phyloP scores from a whole-genome alignment of 805 yeast species.

The Zygosaccharomyces pseudorouxii region DNA sequence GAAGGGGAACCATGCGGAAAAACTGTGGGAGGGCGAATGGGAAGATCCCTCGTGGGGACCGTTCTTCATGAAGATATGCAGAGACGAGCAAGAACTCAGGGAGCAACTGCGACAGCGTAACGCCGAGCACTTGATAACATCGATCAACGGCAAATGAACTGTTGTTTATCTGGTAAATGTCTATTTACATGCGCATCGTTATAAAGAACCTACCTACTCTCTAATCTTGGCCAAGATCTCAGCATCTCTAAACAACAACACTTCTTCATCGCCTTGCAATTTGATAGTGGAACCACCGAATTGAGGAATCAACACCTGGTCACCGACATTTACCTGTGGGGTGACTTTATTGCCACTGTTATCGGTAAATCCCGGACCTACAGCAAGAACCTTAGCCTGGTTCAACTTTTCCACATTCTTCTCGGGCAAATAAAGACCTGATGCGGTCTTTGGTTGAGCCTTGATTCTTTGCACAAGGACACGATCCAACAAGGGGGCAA shows the following conservation, averaged over 20 bases:
- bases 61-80: constrained; percentile 63
- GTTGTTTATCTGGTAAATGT: constrained; percentile 1
- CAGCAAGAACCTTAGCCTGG: constrained; percentile 87
- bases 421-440: constrained; percentile 92
- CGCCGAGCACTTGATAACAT: constrained; percentile 40
- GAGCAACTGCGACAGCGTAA: constrained; percentile 47
- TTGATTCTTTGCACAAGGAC: constrained; percentile 91
- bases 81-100: constrained; percentile 47
- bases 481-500: constrained; percentile 92
- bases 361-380: constrained; percentile 89
- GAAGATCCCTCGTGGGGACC: constrained; percentile 49
- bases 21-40: constrained; percentile 72
- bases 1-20: constrained; percentile 40
- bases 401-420: constrained; percentile 91
- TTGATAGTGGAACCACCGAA: constrained; percentile 90
- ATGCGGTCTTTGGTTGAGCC: constrained; percentile 86
- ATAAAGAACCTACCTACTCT: constrained; percentile 21
- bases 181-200: constrained; percentile 17
- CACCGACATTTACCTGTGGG: constrained; percentile 82
- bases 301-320: constrained; percentile 87
- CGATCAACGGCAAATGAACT: constrained; percentile 3
- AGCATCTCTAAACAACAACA: constrained; percentile 81
- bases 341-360: constrained; percentile 67
- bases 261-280: constrained; percentile 75
- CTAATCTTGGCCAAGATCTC: constrained; percentile 93